Percentiles rank a stretch among this genome's conserved stretches.
These are phyloP conservation scores for Apiospora saccharicola DNA, from an alignment of 2,329 filamentous ascomycete species.

Conservation along the genomic window DNA sequence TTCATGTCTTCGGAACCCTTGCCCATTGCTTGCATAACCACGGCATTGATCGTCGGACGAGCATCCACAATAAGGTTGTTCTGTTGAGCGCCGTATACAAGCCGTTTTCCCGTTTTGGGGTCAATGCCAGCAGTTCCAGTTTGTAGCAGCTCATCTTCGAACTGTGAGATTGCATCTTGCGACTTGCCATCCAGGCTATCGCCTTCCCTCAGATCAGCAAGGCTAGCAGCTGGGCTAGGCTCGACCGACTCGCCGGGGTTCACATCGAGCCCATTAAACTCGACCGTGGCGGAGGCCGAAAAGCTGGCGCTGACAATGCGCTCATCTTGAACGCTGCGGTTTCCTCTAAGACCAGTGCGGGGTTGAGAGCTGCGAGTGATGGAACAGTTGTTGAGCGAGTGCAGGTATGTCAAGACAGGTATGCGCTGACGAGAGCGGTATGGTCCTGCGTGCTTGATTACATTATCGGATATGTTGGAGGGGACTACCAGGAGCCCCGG, in stretches of 20 bases:
- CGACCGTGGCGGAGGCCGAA: slow-evolving; percentile 66
- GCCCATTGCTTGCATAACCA: slow-evolving; percentile 92
- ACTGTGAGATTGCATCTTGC: slow-evolving; percentile 64
- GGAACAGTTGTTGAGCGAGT: slow-evolving; percentile 94
- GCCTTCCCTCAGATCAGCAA: slow-evolving; percentile 54
- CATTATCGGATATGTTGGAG: slow-evolving; percentile 92
- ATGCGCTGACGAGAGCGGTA: slow-evolving; percentile 91
- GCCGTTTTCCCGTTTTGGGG: slow-evolving; percentile 65
- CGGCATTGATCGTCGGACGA: slow-evolving; percentile 90
- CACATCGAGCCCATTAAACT: slow-evolving; percentile 44
- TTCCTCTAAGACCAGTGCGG: slow-evolving; percentile 82
- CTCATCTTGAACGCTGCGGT: slow-evolving; percentile 95
- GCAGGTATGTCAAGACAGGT: slow-evolving; percentile 91
- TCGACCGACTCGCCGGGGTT: slow-evolving; percentile 39
- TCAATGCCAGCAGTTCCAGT: slow-evolving; percentile 60
- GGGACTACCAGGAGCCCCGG: slow-evolving; percentile 86
- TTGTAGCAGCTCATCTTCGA: slow-evolving; percentile 73
- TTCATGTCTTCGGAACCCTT: slow-evolving; percentile 98
- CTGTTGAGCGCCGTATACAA: slow-evolving; percentile 91
- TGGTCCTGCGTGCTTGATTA: slow-evolving; percentile 88
- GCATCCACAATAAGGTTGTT: slow-evolving; percentile 96
- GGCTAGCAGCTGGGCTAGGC: slow-evolving; percentile 56
- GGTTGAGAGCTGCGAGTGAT: slow-evolving; percentile 96
- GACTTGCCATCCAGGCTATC: slow-evolving; percentile 55
- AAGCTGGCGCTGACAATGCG: slow-evolving; percentile 93